Evolutionary conservation across 352 stramenopile species (phyloP).

Genomic region (Peronosclerospora sorghi): DNA sequence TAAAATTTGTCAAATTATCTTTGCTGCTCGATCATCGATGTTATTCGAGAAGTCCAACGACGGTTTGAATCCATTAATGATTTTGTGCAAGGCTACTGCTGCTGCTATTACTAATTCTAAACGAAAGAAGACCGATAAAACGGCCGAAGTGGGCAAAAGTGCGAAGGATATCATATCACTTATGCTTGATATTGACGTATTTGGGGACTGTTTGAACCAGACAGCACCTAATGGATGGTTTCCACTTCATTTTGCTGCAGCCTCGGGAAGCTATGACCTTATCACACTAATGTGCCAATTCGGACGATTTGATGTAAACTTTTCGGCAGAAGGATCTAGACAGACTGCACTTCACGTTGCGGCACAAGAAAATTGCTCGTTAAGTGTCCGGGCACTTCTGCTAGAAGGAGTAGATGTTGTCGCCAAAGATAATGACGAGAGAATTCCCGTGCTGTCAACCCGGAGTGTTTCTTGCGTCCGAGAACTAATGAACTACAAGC

Average conservation of each 20-base stretch:
- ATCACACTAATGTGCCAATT: slow-evolving; percentile 24
- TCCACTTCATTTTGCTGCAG: slow-evolving; percentile 40
- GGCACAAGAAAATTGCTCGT: slow-evolving; percentile 17
- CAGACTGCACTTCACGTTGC: slow-evolving; percentile 58
- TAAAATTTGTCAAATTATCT: slow-evolving; percentile 34
- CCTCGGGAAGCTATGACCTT: slow-evolving; percentile 38
- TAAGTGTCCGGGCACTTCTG: slow-evolving; percentile 33
- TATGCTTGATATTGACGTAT: slow-evolving; percentile 51
- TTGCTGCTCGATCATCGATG: slow-evolving; percentile 25
- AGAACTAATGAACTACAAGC: slow-evolving; percentile 47
- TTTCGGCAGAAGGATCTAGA: slow-evolving; percentile 21
- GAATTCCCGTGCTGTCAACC: slow-evolving; percentile 41
- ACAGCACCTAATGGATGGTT: slow-evolving; percentile 32
- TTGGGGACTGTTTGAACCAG: slow-evolving; percentile 37
- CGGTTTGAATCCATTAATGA: slow-evolving; percentile 30
- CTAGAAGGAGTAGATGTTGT: slow-evolving; percentile 24
- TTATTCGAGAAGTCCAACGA: slow-evolving; percentile 29
- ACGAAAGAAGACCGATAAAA: not conserved
- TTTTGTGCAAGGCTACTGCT: slow-evolving; percentile 32
- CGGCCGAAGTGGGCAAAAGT: slow-evolving; percentile 9
- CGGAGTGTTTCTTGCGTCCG: slow-evolving; percentile 16
- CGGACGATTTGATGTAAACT: slow-evolving; percentile 27
- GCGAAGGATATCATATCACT: slow-evolving; percentile 28
- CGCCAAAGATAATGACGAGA: slow-evolving; percentile 31
- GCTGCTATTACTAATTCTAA: not conserved